Evolutionary conservation across 169 alveolate species (phyloP), one percentile per base, ranked within the genome.

Genomic region (Babesia sp.): DNA sequence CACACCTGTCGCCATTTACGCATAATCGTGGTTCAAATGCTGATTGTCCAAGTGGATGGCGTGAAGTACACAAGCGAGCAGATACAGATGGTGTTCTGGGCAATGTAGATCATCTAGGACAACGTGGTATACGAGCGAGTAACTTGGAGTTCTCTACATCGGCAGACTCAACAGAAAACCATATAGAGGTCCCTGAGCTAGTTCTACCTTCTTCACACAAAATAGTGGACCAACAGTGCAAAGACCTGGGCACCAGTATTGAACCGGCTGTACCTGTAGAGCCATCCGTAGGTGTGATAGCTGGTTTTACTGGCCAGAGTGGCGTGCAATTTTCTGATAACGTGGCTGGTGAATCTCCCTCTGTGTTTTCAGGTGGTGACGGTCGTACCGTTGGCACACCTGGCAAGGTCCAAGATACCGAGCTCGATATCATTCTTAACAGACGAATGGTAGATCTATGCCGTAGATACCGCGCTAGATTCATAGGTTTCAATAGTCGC

Each of bases 401-500:
- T 12, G 56, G 26, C 7, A 28, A 48, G 6, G 12, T 28, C 20
- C 12, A 18, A 20, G 74, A 64, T 2, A 3, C 12, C 51, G 74
- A 64, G 7, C 74, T 64, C 37, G 74, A 64, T 12, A n/a, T 28
- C 39, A 48, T 64, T 5, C 26, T 64, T 14, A 22, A 22, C 18
- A 44, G 63, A 46, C 59, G 74, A 18, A 33, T 54, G 29, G 9
- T 46, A 16, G 68, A 51, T 16, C 69, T 81, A 29, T 37, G 58
- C n/a, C 71, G 77, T 20, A 34, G 64, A 1, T 81, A 81, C 28
- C 70, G 56, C 26, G 58, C 60, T 22, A 29, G 79, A 57, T 72
- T 57, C 50, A 22, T 72, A 24, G 87, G 77, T 48, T 58, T 69
- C 41, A 51, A 69, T 68, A 81, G 82, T 31, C 42, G 46, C 3